Evolutionary conservation across 768 basidiomycete genomes (phyloP).

Genomic region (Serendipita sp.): DNA sequence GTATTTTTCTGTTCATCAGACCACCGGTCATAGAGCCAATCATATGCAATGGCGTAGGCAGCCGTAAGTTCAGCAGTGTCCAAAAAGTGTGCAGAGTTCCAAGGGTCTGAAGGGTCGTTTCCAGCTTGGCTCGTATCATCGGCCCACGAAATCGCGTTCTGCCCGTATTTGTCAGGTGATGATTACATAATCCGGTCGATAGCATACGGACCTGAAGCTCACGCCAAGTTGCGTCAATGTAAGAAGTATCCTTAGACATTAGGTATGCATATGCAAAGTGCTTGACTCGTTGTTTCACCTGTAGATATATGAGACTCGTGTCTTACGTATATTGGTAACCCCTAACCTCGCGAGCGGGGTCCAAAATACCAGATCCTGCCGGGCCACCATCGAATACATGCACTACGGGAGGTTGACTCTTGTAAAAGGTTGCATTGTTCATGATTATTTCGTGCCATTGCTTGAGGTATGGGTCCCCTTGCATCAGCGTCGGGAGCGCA

Average conservation of each 20-base stretch:
- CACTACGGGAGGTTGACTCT: conserved; percentile 39
- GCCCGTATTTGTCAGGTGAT: conserved; percentile 5
- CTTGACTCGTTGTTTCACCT: conserved; percentile 78
- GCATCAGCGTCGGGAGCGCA: conserved; percentile 61
- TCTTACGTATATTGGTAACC: neutral
- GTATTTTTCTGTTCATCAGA: conserved; percentile 48
- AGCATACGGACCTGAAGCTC: conserved; percentile 59
- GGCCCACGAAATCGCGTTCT: conserved; percentile 38
- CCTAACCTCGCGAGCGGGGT: conserved; percentile 53
- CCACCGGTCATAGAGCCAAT: conserved; percentile 89
- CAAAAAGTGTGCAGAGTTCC: conserved; percentile 87
- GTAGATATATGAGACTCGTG: neutral
- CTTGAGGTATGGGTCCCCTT: conserved; percentile 68
- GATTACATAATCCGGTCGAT: conserved; percentile 6
- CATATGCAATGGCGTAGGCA: conserved; percentile 86
- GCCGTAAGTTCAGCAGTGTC: conserved; percentile 81
- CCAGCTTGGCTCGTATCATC: conserved; percentile 44
- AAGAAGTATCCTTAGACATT: conserved; percentile 83
- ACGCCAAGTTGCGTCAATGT: conserved; percentile 69
- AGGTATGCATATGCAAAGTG: conserved; percentile 82
- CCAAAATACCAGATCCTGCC: conserved; percentile 67
- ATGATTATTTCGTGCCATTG: conserved; percentile 89
- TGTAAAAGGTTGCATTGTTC: conserved; percentile 68
- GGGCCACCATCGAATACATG: conserved; percentile 62
- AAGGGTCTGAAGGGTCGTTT: conserved; percentile 27